These are phyloP conservation scores for Ophiostoma ips DNA, from an alignment of 2,329 filamentous ascomycete species.

Conservation along the genomic window DNA sequence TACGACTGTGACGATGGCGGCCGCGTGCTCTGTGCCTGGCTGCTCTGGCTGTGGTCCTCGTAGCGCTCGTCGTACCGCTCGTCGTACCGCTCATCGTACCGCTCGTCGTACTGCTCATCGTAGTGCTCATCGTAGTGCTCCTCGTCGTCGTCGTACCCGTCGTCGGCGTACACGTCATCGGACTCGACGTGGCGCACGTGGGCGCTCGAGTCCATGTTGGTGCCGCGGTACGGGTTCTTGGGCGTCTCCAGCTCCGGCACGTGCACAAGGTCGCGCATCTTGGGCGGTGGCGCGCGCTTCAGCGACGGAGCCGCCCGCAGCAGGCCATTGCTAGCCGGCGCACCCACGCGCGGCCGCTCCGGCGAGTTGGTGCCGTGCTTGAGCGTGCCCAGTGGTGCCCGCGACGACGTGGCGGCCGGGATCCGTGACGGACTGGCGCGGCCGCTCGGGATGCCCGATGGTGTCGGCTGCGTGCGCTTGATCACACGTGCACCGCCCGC, in stretches of 20 bases:
- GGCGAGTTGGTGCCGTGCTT: constrained; percentile 67
- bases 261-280: constrained; percentile 68
- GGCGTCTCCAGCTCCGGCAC: constrained; percentile 39
- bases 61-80: constrained; percentile 4
- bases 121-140: background rate
- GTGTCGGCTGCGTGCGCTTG: constrained; percentile 20
- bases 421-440: constrained; percentile 52
- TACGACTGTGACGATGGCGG: constrained; percentile 12
- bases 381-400: constrained; percentile 54
- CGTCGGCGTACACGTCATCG: constrained; percentile 82
- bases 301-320: constrained; percentile 40
- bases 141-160: constrained; percentile 28
- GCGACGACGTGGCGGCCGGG: constrained; percentile 27
- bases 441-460: constrained; percentile 15
- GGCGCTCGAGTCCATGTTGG: constrained; percentile 38
- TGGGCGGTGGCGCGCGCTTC: constrained; percentile 63
- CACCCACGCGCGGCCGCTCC: constrained; percentile 44
- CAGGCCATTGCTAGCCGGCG: constrained; percentile 28
- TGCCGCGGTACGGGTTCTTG: constrained; percentile 31
- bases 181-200: constrained; percentile 46
- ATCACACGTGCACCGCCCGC: constrained; percentile 17
- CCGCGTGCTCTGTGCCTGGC: constrained; percentile 5
- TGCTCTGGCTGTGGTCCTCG: constrained; percentile 5
- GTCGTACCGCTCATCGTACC: constrained; percentile 4
- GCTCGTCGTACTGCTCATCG: constrained; percentile 6